Conservation (phyloP, 305 asterid genomes). For the Fraxinus dipetala region DNA sequence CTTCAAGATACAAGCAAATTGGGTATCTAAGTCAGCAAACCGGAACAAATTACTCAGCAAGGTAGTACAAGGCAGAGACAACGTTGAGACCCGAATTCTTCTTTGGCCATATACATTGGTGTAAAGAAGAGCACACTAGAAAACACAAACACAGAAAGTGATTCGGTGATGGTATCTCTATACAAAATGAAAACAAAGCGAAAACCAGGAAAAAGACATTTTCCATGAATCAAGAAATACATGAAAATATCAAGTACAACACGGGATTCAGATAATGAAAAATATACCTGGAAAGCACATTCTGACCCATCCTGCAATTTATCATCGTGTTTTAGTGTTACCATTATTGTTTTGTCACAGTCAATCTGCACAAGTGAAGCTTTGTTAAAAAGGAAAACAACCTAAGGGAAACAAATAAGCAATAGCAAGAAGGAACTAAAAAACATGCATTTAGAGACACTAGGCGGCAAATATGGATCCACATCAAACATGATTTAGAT, state of each 20-base stretch:
- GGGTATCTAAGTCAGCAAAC: constrained; percentile 83
- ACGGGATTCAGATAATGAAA: constrained; percentile 11
- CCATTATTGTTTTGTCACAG: constrained; percentile 94
- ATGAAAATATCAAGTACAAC: neutral
- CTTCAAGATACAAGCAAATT: constrained; percentile 69
- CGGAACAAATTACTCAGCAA: constrained; percentile 72
- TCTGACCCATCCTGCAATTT: constrained; percentile 87
- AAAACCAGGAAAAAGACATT: constrained; percentile 5
- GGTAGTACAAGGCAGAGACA: constrained; percentile 77
- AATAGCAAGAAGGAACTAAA: constrained; percentile 1
- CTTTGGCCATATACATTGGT: constrained; percentile 82
- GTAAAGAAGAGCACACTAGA: constrained; percentile 85
- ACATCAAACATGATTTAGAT: neutral
- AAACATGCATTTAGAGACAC: constrained; percentile 17
- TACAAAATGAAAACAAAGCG: neutral
- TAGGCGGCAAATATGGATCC: neutral
- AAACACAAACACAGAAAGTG: constrained; percentile 24
- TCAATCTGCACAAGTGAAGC: constrained; percentile 55
- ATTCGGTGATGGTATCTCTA: constrained; percentile 16
- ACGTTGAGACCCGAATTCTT: constrained; percentile 79
- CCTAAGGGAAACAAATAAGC: constrained; percentile 3
- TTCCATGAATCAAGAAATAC: constrained; percentile 1
- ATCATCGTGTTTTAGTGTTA: constrained; percentile 80
- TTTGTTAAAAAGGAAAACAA: constrained; percentile 18
- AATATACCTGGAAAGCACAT: constrained; percentile 81